Percentiles rank a stretch among this genome's conserved stretches.
Conservation (phyloP, 192 early-diverging fungal species). For the Phycomyces nitens region DNA sequence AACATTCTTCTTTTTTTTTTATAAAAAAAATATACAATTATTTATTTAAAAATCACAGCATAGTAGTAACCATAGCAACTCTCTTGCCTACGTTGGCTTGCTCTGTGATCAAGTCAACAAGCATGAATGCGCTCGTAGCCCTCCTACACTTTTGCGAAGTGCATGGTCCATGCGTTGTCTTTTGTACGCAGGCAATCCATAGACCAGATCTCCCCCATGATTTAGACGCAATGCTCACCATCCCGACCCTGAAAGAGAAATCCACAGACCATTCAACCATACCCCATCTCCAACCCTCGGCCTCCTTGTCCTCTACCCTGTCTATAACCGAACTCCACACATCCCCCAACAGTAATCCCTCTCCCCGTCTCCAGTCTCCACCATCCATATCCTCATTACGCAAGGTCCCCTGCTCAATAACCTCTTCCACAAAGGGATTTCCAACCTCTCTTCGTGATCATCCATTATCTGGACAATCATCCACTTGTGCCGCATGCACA, state of each 20-base stretch:
- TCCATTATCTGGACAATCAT: neutral
- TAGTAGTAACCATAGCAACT: too few species aligned
- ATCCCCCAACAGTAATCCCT: neutral
- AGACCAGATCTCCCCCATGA: neutral
- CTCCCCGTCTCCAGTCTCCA: neutral
- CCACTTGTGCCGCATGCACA: slow-evolving; percentile 30
- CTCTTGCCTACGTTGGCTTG: too few species aligned
- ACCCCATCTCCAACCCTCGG: slow-evolving; percentile 8
- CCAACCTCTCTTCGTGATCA: slow-evolving; percentile 1
- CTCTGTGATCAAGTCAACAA: neutral
- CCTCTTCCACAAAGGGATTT: neutral
- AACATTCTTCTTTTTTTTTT: too few species aligned
- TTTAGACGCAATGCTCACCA: neutral
- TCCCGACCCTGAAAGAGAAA: neutral
- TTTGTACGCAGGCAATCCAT: slow-evolving; percentile 44
- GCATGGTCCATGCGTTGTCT: slow-evolving; percentile 40
- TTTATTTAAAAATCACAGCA: too few species aligned
- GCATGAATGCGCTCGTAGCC: slow-evolving; percentile 44
- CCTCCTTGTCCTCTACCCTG: slow-evolving; percentile 9
- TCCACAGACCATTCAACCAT: neutral
- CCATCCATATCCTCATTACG: slow-evolving; percentile 8
- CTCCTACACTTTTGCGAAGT: slow-evolving; percentile 45
- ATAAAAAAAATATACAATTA: too few species aligned
- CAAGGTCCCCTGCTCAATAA: neutral
- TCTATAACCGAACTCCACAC: slow-evolving; percentile 4